These are phyloP conservation scores for Rhodotorula sphaerocarpa DNA, from an alignment of 768 basidiomycete genomes.

Conservation along the genomic window DNA sequence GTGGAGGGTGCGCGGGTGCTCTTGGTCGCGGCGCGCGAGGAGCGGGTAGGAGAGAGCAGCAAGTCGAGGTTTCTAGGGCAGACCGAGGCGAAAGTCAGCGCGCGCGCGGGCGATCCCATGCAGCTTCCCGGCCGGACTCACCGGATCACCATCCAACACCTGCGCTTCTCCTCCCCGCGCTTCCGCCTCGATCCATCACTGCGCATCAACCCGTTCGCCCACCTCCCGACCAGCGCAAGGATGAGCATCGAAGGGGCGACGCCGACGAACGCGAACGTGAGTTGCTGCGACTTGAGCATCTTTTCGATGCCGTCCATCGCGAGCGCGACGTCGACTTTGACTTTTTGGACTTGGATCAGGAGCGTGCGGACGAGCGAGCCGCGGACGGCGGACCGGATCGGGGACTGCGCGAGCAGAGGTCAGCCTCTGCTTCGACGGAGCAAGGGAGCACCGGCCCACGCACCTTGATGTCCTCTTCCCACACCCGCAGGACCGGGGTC, in stretches of 20 bases:
- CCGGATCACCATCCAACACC: slow-evolving; percentile 66
- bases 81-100: no score
- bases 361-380: slow-evolving; percentile 75
- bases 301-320: slow-evolving; percentile 85
- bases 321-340: slow-evolving; percentile 90
- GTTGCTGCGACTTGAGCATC: slow-evolving; percentile 61
- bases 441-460: slow-evolving; percentile 17
- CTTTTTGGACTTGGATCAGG: slow-evolving; percentile 90
- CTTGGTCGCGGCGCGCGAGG: slow-evolving; percentile 43
- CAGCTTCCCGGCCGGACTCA: no score
- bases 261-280: slow-evolving; percentile 80
- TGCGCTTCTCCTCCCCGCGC: slow-evolving; percentile 55
- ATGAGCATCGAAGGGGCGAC: slow-evolving; percentile 80
- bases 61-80: slow-evolving; percentile 54
- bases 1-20: neutral
- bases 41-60: slow-evolving; percentile 52
- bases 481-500: slow-evolving; percentile 73
- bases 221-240: slow-evolving; percentile 60
- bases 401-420: slow-evolving; percentile 44
- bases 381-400: slow-evolving; percentile 66
- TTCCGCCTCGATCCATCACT: slow-evolving; percentile 50
- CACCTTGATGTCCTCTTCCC: slow-evolving; percentile 81
- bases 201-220: slow-evolving; percentile 50
- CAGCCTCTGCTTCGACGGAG: no score
- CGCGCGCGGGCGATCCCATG: no score